A percentile compares a stretch with the other conserved stretches of the same genome.
phyloP scores from a whole-genome alignment of 306 rosid species.

The Vigna angularis region DNA sequence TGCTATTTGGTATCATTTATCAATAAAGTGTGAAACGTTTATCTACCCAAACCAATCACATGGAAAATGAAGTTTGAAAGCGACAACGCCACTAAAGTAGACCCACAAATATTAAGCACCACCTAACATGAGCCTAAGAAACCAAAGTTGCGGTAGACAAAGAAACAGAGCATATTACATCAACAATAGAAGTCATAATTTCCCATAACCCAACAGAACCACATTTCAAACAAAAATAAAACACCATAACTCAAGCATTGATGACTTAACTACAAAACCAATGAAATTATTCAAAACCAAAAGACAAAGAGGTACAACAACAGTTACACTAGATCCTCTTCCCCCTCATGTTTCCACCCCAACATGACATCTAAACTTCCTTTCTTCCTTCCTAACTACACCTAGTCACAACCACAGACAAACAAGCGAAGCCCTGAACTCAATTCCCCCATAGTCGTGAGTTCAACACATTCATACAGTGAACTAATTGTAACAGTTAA shows the following conservation, averaged over 20 bases:
- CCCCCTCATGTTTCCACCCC: constrained; percentile 33
- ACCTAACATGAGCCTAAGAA: constrained; percentile 23
- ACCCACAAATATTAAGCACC: constrained; percentile 35
- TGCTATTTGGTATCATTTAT: constrained; percentile 11
- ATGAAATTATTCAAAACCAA: constrained; percentile 9
- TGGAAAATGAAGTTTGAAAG: constrained; percentile 40
- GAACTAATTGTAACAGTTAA: not conserved
- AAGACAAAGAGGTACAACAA: constrained; percentile 1
- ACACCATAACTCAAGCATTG: constrained; percentile 9
- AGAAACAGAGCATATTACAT: constrained; percentile 38
- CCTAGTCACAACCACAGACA: constrained; percentile 13
- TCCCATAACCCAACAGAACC: constrained; percentile 22
- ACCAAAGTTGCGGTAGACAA: constrained; percentile 29
- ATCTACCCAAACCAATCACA: constrained; percentile 37
- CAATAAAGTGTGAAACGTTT: not conserved
- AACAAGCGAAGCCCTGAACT: not conserved
- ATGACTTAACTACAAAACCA: constrained; percentile 10
- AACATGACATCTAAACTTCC: constrained; percentile 31
- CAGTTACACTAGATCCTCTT: constrained; percentile 25
- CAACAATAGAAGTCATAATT: constrained; percentile 31
- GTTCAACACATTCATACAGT: not conserved
- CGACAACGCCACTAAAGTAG: constrained; percentile 33
- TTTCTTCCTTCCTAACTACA: constrained; percentile 28
- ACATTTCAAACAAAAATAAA: not conserved
- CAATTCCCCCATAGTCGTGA: not conserved